These are phyloP conservation scores for Cryptosporidium sp. DNA, from an alignment of 169 alveolate genomes.

Conservation along the genomic window DNA sequence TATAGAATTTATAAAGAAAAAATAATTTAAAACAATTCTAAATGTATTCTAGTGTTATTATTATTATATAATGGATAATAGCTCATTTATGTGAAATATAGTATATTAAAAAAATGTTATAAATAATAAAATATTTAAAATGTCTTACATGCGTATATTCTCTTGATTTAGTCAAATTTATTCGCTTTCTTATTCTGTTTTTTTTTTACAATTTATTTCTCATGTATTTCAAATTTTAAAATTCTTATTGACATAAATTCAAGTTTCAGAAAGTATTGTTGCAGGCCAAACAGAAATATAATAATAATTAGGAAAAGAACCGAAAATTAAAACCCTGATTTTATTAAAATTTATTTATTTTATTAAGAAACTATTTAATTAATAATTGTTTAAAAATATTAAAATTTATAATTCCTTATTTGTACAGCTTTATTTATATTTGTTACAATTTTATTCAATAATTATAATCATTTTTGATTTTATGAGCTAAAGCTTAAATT, in stretches of 20 bases:
- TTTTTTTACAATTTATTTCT: neutral
- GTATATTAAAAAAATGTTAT: neutral
- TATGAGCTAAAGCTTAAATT: neutral
- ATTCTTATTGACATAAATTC: neutral
- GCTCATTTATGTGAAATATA: neutral
- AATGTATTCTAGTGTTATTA: neutral
- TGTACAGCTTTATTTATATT: neutral
- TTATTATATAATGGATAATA: neutral
- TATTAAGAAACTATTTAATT: too few relatives aligned
- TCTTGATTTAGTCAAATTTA: neutral
- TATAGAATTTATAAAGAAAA: too few relatives aligned
- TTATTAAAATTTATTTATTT: neutral
- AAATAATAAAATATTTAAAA: too few relatives aligned
- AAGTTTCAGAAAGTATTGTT: neutral
- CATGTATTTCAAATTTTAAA: neutral
- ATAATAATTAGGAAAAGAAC: neutral
- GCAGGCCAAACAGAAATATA: neutral
- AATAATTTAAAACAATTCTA: too few relatives aligned
- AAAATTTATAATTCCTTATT: neutral
- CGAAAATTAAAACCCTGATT: neutral
- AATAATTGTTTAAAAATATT: neutral
- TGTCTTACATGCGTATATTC: neutral
- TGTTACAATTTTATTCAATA: neutral
- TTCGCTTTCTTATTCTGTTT: neutral
- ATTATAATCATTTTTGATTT: neutral